A percentile compares a stretch with the other conserved stretches of the same genome.
These are phyloP conservation scores for Cerrena zonata DNA, from an alignment of 1,284 basidiomycete genomes.

Conservation along the genomic window DNA sequence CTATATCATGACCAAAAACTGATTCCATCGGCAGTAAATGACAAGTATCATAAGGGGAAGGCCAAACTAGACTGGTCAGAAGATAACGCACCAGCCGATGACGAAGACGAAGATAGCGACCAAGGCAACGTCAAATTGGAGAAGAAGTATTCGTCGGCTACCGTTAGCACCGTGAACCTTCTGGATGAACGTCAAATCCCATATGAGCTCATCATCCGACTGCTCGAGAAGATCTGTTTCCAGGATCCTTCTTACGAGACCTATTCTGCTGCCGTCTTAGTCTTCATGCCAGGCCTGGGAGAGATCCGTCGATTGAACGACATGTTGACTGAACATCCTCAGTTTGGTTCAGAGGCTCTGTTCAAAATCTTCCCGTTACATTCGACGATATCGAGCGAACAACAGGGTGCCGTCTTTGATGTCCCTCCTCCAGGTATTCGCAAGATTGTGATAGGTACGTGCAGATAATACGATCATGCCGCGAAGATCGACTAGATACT, in stretches of 20 bases:
- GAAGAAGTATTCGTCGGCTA: conserved; percentile 69
- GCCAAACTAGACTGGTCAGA: conserved; percentile 71
- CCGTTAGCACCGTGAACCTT: conserved; percentile 77
- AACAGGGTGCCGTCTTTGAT: conserved; percentile 87
- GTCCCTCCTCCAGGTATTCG: conserved; percentile 73
- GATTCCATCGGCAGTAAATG: conserved; percentile 36
- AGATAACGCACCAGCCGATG: conserved; percentile 53
- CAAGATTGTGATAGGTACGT: conserved; percentile 86
- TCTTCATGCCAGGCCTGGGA: conserved; percentile 91
- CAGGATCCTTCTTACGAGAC: conserved; percentile 45
- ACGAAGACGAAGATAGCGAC: conserved; percentile 61
- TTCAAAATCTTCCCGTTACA: conserved; percentile 91
- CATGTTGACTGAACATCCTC: conserved; percentile 68
- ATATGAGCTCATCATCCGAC: conserved; percentile 81
- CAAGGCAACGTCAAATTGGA: conserved; percentile 53
- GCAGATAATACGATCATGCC: too few relatives aligned
- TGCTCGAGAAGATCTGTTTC: conserved; percentile 86
- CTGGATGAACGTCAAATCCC: conserved; percentile 88
- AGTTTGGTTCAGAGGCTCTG: conserved; percentile 59
- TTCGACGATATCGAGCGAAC: conserved; percentile 86
- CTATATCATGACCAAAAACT: conserved; percentile 19
- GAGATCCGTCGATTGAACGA: conserved; percentile 91
- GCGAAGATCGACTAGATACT: too few relatives aligned
- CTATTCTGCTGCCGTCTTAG: conserved; percentile 80
- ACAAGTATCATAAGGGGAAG: conserved; percentile 63